phyloP scores from a whole-genome alignment of 2,329 filamentous ascomycete species.

The Chrysoporthe puriensis region DNA sequence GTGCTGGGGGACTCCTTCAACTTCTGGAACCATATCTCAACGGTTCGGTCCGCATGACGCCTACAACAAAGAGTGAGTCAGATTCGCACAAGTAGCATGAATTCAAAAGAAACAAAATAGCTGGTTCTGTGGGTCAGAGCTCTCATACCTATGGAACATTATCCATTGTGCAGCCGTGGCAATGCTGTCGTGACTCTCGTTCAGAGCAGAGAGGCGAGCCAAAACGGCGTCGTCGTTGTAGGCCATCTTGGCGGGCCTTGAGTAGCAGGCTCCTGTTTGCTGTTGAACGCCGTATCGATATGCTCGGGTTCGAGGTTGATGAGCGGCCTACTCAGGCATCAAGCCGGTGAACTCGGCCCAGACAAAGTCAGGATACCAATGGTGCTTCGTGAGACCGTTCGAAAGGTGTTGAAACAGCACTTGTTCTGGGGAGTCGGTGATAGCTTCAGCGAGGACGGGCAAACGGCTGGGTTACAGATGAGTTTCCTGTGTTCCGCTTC shows the following conservation, averaged over 20 bases:
- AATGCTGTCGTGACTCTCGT: slow-evolving; percentile 97
- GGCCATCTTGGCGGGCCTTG: slow-evolving; percentile 65
- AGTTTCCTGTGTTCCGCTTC: not conserved
- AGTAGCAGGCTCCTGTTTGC: not conserved
- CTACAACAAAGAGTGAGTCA: slow-evolving; percentile 49
- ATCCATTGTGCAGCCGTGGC: slow-evolving; percentile 98
- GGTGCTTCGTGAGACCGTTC: not conserved
- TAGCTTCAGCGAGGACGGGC: not conserved
- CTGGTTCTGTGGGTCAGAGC: not conserved
- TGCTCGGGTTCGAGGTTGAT: not conserved
- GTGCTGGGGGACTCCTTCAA: slow-evolving; percentile 84
- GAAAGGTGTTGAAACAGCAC: not conserved
- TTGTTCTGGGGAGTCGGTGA: not conserved
- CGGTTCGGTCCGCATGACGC: slow-evolving; percentile 89
- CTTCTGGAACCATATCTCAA: slow-evolving; percentile 87
- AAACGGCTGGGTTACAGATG: slow-evolving; percentile 2
- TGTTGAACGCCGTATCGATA: not conserved
- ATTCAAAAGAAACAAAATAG: not conserved
- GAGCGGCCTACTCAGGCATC: not conserved
- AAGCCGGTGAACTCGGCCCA: not conserved
- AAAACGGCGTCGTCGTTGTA: slow-evolving; percentile 95
- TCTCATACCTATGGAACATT: slow-evolving; percentile 89
- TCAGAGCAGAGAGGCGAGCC: slow-evolving; percentile 91
- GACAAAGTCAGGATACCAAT: not conserved
- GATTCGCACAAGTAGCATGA: slow-evolving; percentile 4